phyloP scores from a whole-genome alignment of 2,329 filamentous ascomycete genomes.

The Trichoderma sp. region DNA sequence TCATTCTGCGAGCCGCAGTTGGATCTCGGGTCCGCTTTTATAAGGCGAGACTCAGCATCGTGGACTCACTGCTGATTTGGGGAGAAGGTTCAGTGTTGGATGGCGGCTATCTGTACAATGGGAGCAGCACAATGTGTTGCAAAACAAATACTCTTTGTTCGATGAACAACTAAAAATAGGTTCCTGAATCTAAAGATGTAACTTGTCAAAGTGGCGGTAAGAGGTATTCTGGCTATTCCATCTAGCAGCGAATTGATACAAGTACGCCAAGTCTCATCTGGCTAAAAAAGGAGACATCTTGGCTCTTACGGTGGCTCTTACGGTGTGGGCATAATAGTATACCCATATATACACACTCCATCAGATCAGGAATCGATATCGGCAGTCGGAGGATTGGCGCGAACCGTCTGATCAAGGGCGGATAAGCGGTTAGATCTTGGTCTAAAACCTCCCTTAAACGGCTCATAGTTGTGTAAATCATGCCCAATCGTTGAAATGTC shows the following conservation, averaged over 20 bases:
- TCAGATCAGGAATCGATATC: not conserved
- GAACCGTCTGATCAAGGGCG: not conserved
- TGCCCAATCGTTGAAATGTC: not conserved
- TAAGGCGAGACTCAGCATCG: not conserved
- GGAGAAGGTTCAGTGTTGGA: not conserved
- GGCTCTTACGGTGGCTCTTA: no score
- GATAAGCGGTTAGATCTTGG: not conserved
- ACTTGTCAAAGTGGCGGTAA: not conserved
- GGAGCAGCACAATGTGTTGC: not conserved
- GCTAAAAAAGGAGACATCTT: not conserved
- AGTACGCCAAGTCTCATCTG: not conserved
- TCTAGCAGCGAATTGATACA: not conserved
- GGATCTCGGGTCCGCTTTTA: not conserved
- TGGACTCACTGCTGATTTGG: not conserved
- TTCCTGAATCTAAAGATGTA: not conserved
- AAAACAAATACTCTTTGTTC: not conserved
- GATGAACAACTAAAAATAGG: not conserved
- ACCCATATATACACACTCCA: not conserved
- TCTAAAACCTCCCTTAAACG: not conserved
- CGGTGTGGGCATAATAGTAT: not conserved
- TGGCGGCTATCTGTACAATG: not conserved
- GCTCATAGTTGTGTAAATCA: not conserved
- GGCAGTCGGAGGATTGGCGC: not conserved
- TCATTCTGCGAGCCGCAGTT: constrained; percentile 9
- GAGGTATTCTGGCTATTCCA: not conserved